Evolutionary conservation across 2,329 filamentous ascomycete species (phyloP).

Genomic region (Amauroascus niger): DNA sequence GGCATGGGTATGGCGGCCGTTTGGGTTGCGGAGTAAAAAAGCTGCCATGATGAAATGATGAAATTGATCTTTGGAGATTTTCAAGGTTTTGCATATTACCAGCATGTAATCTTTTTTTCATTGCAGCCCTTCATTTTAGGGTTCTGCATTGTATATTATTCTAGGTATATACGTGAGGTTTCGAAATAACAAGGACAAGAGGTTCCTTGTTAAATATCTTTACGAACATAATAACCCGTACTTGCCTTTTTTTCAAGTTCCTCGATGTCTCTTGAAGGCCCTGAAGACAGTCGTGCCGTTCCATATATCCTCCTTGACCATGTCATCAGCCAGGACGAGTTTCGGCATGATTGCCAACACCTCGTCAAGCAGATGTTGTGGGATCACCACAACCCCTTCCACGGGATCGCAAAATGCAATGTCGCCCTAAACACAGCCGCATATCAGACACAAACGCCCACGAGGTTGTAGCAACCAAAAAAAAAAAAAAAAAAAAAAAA

Average conservation of each 20-base stretch:
- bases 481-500: not conserved
- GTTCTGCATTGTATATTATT: constrained; percentile 5
- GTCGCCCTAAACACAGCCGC: constrained; percentile 43
- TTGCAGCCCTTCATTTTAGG: not conserved
- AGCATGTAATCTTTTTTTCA: not conserved
- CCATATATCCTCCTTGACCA: constrained; percentile 56
- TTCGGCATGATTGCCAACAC: constrained; percentile 53
- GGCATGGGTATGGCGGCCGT: constrained; percentile 97
- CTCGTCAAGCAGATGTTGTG: constrained; percentile 48
- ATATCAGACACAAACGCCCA: not conserved
- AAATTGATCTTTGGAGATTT: constrained; percentile 13
- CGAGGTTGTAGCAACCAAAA: not conserved
- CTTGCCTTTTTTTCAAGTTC: not conserved
- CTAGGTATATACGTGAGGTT: not conserved
- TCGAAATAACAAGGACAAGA: not conserved
- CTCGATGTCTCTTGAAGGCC: constrained; percentile 53
- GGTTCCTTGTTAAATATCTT: not conserved
- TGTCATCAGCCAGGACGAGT: constrained; percentile 46
- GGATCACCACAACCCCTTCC: constrained; percentile 63
- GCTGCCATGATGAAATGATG: constrained; percentile 2
- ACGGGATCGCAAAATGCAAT: constrained; percentile 58
- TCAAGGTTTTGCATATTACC: not conserved
- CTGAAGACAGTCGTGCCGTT: constrained; percentile 54
- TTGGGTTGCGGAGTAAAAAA: constrained; percentile 82
- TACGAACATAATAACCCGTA: no score